Conservation (phyloP, 371 early-diverging fungal genomes). For the Apophysomyces sp. region DNA sequence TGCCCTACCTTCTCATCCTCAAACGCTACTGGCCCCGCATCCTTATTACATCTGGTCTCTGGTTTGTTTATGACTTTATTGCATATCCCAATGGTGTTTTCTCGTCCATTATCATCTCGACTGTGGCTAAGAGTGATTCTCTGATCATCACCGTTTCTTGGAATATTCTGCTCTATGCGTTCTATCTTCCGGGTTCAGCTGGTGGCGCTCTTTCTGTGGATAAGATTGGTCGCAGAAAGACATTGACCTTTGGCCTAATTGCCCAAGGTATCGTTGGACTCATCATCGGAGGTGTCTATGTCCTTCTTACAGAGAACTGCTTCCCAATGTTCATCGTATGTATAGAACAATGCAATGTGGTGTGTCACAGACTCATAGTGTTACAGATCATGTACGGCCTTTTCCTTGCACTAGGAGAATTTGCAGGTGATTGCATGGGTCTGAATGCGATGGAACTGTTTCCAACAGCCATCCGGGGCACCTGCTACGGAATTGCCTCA, state of each 20-base stretch:
- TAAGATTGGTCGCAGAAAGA: constrained; percentile 49
- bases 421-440: constrained; percentile 56
- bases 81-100: constrained; percentile 57
- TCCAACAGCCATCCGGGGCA: constrained; percentile 58
- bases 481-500: constrained; percentile 52
- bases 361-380: background rate
- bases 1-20: constrained; percentile 52
- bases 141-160: constrained; percentile 48
- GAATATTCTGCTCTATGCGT: constrained; percentile 51
- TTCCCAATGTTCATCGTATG: constrained; percentile 49
- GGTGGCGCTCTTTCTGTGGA: constrained; percentile 51
- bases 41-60: constrained; percentile 47
- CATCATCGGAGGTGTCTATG: constrained; percentile 53
- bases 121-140: constrained; percentile 33
- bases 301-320: constrained; percentile 32
- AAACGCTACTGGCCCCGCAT: constrained; percentile 56
- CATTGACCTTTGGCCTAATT: constrained; percentile 52
- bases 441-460: constrained; percentile 46
- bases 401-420: constrained; percentile 54
- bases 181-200: constrained; percentile 56
- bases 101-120: constrained; percentile 44
- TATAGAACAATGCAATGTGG: background rate
- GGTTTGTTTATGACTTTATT: constrained; percentile 65
- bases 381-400: constrained; percentile 49
- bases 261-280: constrained; percentile 49